These are phyloP conservation scores for Candida ipomoeae DNA, from an alignment of 805 yeast species.

Conservation along the genomic window DNA sequence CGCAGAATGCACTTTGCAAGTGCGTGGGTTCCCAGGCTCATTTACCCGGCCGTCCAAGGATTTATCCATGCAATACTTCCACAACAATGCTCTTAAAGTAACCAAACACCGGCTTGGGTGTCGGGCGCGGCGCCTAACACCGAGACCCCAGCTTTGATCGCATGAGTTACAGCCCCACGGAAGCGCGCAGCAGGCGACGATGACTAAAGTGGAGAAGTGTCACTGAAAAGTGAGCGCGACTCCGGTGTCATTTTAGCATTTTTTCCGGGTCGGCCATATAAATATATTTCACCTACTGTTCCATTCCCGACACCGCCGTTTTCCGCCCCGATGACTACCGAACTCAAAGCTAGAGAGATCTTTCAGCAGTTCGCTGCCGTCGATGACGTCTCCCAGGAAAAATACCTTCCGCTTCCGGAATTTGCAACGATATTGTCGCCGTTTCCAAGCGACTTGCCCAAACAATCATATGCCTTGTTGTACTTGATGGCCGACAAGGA, in stretches of 20 bases:
- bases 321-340: slow-evolving; percentile 13
- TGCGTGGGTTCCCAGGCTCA: background rate
- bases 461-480: slow-evolving; percentile 46
- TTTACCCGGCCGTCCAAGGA: background rate
- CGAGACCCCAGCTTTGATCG: slow-evolving; percentile 4
- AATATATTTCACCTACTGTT: slow-evolving; percentile 1
- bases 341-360: slow-evolving; percentile 26
- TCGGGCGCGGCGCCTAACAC: slow-evolving; percentile 3
- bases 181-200: slow-evolving; percentile 2
- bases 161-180: slow-evolving; percentile 6
- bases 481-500: slow-evolving; percentile 77
- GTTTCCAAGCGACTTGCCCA: slow-evolving; percentile 37
- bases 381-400: slow-evolving; percentile 19
- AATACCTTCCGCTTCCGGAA: slow-evolving; percentile 31
- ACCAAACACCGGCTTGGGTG: background rate
- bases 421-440: slow-evolving; percentile 39
- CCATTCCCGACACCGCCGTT: background rate
- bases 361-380: slow-evolving; percentile 36
- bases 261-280: slow-evolving; percentile 4
- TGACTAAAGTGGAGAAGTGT: slow-evolving; percentile 3
- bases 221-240: slow-evolving; percentile 5
- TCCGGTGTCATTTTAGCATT: slow-evolving; percentile 4
- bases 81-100: background rate
- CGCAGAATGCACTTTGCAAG: too few species aligned
- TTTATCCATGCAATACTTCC: background rate